Evolutionary conservation across 768 basidiomycete genomes (phyloP).

Genomic region (Russula sp.): DNA sequence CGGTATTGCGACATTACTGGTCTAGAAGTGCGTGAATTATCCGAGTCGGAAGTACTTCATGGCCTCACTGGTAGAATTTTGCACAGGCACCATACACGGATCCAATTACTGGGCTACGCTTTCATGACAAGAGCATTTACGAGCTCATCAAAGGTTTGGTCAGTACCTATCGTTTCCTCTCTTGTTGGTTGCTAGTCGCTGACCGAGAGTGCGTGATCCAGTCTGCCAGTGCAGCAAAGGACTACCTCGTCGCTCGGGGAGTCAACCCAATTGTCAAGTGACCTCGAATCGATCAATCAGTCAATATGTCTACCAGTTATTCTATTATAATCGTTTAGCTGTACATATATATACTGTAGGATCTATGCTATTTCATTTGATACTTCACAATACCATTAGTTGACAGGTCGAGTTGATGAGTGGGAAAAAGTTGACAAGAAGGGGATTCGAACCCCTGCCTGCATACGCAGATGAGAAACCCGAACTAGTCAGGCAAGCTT

Average conservation of each 20-base stretch:
- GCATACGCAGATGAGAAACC: conserved; percentile 27
- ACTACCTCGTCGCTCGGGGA: conserved; percentile 56
- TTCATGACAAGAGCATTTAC: conserved; percentile 84
- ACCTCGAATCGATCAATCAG: no score
- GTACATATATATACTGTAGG: no score
- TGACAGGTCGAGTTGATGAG: no score
- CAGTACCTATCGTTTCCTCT: conserved; percentile 18
- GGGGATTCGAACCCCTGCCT: conserved; percentile 28
- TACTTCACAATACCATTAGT: no score
- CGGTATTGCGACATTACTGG: conserved; percentile 86
- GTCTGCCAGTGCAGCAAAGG: conserved; percentile 67
- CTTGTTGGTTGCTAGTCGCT: neutral
- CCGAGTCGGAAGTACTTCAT: neutral
- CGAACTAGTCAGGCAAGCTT: conserved; percentile 22
- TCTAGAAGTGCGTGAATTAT: conserved; percentile 46
- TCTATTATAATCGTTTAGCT: no score
- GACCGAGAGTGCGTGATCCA: conserved; percentile 24
- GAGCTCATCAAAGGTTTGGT: conserved; percentile 73
- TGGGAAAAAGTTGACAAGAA: conserved; percentile 23
- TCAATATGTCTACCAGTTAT: no score
- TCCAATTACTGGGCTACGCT: conserved; percentile 70
- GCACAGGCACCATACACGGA: conserved; percentile 75
- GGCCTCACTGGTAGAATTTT: neutral
- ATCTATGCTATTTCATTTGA: no score
- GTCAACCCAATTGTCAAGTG: conserved; percentile 33